Percentiles rank a stretch among this genome's conserved stretches.
Conservation (phyloP, 2,329 filamentous ascomycete species). For the Stagonosporopsis tanaceti region DNA sequence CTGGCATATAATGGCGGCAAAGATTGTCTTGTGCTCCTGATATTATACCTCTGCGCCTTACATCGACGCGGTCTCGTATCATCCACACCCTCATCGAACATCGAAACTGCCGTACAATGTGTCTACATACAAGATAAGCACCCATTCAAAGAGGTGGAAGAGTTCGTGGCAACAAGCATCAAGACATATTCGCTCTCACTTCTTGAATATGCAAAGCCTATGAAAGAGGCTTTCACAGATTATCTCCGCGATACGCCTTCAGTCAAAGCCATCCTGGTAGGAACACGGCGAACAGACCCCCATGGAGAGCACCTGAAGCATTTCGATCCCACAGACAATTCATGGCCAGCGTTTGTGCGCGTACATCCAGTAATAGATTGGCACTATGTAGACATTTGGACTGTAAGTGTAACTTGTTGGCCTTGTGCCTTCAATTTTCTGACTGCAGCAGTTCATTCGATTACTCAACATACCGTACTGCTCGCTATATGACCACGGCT, state of each 20-base stretch:
- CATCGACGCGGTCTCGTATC: constrained; percentile 48
- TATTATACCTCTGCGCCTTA: constrained; percentile 79
- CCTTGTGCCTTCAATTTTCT: not conserved
- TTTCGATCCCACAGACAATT: constrained; percentile 87
- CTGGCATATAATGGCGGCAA: constrained; percentile 98
- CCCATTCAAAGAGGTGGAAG: constrained; percentile 85
- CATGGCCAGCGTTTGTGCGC: constrained; percentile 92
- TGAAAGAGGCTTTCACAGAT: constrained; percentile 80
- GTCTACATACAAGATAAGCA: constrained; percentile 89
- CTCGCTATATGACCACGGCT: constrained; percentile 84
- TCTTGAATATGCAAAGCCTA: constrained; percentile 76
- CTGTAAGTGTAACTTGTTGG: constrained; percentile 64
- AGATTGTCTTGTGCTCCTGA: constrained; percentile 90
- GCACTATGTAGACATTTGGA: constrained; percentile 96
- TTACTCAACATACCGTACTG: constrained; percentile 85
- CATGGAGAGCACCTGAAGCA: constrained; percentile 80
- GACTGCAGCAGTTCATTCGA: constrained; percentile 71
- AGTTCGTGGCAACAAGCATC: constrained; percentile 76
- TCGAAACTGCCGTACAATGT: constrained; percentile 67
- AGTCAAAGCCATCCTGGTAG: constrained; percentile 84
- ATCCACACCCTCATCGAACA: constrained; percentile 30
- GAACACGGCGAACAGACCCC: constrained; percentile 89
- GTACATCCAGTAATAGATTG: constrained; percentile 97
- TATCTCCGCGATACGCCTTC: constrained; percentile 72
- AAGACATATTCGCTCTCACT: constrained; percentile 77